Evolutionary conservation across 2,329 filamentous ascomycete genomes (phyloP).

Genomic region (Ophiocordyceps unilateralis): DNA sequence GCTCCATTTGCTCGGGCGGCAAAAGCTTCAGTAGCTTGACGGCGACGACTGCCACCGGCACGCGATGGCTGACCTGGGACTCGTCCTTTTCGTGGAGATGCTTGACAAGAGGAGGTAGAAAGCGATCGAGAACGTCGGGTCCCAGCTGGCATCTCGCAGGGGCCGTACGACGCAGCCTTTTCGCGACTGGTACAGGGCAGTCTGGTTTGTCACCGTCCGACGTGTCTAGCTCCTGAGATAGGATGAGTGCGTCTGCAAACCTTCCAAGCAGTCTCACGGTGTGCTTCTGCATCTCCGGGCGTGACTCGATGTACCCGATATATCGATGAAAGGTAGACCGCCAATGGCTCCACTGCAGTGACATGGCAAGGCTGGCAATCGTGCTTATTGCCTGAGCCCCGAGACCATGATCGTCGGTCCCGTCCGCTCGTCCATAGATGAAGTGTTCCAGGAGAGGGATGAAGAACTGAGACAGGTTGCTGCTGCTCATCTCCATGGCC

Average conservation of each 20-base stretch:
- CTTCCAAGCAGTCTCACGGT: conserved; percentile 68
- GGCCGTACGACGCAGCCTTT: conserved; percentile 43
- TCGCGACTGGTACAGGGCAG: conserved; percentile 9
- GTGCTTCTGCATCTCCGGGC: conserved; percentile 71
- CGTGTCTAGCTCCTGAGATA: conserved; percentile 23
- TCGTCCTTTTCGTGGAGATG: conserved; percentile 93
- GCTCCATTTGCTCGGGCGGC: conserved; percentile 52
- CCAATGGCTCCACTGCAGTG: conserved; percentile 82
- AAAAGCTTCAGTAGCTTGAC: conserved; percentile 76
- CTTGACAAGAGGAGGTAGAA: conserved; percentile 62
- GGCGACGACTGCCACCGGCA: conserved; percentile 75
- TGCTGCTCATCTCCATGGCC: conserved; percentile 48
- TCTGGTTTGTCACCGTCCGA: conserved; percentile 24
- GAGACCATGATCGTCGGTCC: conserved; percentile 64
- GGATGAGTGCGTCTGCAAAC: conserved; percentile 59
- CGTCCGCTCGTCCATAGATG: conserved; percentile 63
- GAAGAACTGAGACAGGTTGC: conserved; percentile 72
- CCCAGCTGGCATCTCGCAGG: conserved; percentile 51
- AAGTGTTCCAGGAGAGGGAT: conserved; percentile 89
- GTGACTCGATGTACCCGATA: conserved; percentile 62
- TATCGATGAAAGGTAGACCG: conserved; percentile 71
- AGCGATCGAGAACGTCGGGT: conserved; percentile 54
- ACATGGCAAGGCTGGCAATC: conserved; percentile 56
- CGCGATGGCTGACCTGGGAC: conserved; percentile 78
- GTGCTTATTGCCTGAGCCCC: conserved; percentile 73